Evolutionary conservation across 805 yeast genomes (phyloP).

Genomic region (Ogataea ganodermae): DNA sequence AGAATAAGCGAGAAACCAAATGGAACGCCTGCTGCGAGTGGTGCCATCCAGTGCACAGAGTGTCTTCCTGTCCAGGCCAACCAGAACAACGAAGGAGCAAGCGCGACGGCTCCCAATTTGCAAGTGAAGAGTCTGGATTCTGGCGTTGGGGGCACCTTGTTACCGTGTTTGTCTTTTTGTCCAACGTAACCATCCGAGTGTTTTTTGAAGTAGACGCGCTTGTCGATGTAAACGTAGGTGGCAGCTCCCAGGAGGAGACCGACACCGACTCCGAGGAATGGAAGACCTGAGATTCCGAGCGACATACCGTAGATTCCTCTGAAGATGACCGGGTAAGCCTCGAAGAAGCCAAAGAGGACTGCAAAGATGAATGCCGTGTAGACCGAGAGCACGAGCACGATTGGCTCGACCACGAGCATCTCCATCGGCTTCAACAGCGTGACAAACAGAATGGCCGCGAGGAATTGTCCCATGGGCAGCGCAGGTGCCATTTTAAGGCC

Average conservation of each 20-base stretch:
- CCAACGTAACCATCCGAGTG: constrained; percentile 64
- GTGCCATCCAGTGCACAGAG: constrained; percentile 73
- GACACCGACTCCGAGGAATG: constrained; percentile 71
- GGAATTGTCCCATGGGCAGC: constrained; percentile 37
- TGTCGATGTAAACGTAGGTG: constrained; percentile 53
- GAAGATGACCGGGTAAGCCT: constrained; percentile 76
- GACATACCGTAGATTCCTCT: constrained; percentile 62
- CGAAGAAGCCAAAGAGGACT: constrained; percentile 76
- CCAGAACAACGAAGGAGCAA: constrained; percentile 77
- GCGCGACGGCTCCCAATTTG: constrained; percentile 64
- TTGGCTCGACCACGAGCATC: constrained; percentile 74
- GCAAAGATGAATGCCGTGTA: constrained; percentile 78
- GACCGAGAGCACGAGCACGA: constrained; percentile 66
- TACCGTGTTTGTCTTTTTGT: constrained; percentile 57
- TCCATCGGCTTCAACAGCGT: constrained; percentile 63
- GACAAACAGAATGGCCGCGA: constrained; percentile 48
- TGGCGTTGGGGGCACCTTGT: constrained; percentile 55
- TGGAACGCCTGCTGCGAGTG: constrained; percentile 74
- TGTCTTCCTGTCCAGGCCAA: constrained; percentile 72
- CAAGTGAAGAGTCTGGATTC: constrained; percentile 62
- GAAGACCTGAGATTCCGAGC: constrained; percentile 63
- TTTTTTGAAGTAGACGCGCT: constrained; percentile 50
- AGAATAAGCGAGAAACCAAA: constrained; percentile 75
- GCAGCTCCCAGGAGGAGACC: constrained; percentile 62
- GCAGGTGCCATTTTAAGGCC: constrained; percentile 49